Conservation (phyloP, 768 basidiomycete genomes). For the Leccinum incarnatum region DNA sequence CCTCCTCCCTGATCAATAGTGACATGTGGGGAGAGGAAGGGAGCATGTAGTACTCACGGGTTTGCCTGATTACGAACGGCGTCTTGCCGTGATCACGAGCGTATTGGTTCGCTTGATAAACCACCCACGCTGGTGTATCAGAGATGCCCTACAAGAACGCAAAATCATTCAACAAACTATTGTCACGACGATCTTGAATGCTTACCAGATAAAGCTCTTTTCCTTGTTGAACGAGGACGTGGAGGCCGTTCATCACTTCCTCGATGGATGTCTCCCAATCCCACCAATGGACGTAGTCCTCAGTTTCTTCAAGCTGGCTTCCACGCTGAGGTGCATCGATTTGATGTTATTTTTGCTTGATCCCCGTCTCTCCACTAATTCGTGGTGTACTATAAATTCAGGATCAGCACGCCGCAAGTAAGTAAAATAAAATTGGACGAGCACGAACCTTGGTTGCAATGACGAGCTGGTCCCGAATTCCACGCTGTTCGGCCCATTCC, state of each 20-base stretch:
- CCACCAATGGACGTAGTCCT: conserved; percentile 53
- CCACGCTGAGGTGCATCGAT: conserved; percentile 31
- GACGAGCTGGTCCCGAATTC: conserved; percentile 45
- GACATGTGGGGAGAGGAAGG: not conserved
- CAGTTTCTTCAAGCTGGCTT: conserved; percentile 44
- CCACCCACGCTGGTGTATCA: not conserved
- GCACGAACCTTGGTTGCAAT: conserved; percentile 37
- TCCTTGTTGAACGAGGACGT: not conserved
- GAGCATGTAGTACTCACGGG: conserved; percentile 36
- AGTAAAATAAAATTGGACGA: not conserved
- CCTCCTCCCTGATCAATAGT: conserved; percentile 63
- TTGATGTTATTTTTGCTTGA: conserved; percentile 27
- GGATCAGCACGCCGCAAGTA: conserved; percentile 9
- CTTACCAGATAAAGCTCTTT: not conserved
- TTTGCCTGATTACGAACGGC: conserved; percentile 19
- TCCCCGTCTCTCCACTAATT: not conserved
- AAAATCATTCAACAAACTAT: not conserved
- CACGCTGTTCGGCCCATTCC: conserved; percentile 47
- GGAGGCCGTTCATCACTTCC: conserved; percentile 37
- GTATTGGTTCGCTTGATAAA: not conserved
- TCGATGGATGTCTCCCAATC: conserved; percentile 42
- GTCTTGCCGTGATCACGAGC: not conserved
- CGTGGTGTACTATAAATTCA: conserved; percentile 14
- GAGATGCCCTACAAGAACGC: not conserved
- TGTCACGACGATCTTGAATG: not conserved